Evolutionary conservation across 2,329 filamentous ascomycete species (phyloP).

Genomic region (Nothophaeocryptopus gaeumannii): DNA sequence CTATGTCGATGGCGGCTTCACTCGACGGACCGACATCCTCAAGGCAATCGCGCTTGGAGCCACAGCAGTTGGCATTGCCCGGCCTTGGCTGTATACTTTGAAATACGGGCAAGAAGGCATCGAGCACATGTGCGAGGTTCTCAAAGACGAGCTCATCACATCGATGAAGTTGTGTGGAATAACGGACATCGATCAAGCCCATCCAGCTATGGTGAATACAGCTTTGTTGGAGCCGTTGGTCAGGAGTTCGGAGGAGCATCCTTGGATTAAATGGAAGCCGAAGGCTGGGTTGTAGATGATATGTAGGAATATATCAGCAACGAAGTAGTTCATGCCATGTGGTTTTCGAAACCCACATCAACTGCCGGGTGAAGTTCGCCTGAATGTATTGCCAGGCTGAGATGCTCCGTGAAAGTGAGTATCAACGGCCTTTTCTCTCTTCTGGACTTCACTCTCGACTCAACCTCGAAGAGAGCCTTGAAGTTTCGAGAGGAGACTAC

Average conservation of each 20-base stretch:
- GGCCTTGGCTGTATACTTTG: slow-evolving; percentile 59
- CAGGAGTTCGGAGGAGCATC: slow-evolving; percentile 17
- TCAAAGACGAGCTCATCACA: slow-evolving; percentile 59
- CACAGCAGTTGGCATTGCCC: slow-evolving; percentile 56
- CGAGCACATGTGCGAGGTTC: slow-evolving; percentile 38
- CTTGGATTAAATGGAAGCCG: slow-evolving; percentile 26
- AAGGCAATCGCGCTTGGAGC: slow-evolving; percentile 57
- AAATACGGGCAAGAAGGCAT: slow-evolving; percentile 57
- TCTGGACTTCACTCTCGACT: background rate
- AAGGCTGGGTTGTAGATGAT: slow-evolving; percentile 16
- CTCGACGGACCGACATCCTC: slow-evolving; percentile 50
- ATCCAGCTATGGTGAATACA: slow-evolving; percentile 57
- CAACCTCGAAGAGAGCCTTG: too few relatives aligned
- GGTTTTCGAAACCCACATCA: background rate
- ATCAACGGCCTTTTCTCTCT: background rate
- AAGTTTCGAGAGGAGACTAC: too few relatives aligned
- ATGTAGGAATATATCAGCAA: background rate
- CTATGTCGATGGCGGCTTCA: slow-evolving; percentile 53
- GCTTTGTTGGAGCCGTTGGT: slow-evolving; percentile 24
- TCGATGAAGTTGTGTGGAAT: slow-evolving; percentile 65
- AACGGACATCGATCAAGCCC: slow-evolving; percentile 58
- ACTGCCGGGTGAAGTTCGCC: slow-evolving; percentile 7
- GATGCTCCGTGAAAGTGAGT: background rate
- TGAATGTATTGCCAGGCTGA: background rate
- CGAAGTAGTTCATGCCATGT: background rate